phyloP scores from a whole-genome alignment of 2,329 filamentous ascomycete genomes.

The Trichoderma sp. region DNA sequence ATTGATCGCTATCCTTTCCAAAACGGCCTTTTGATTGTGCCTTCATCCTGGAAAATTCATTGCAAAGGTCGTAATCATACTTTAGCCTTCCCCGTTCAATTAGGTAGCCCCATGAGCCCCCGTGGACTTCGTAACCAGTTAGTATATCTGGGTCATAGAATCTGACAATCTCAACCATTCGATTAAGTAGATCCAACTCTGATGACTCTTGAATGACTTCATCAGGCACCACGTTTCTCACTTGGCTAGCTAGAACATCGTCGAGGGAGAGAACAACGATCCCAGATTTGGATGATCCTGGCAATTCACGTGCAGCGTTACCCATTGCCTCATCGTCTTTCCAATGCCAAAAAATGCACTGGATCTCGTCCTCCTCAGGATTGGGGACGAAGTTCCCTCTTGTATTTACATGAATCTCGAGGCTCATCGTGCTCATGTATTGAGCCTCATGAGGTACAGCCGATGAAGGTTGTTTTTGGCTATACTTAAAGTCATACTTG shows the following conservation, averaged over 20 bases:
- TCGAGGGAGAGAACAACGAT: slow-evolving; percentile 71
- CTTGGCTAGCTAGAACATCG: slow-evolving; percentile 57
- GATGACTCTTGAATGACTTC: slow-evolving; percentile 73
- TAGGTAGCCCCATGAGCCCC: slow-evolving; percentile 91
- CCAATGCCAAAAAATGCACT: slow-evolving; percentile 87
- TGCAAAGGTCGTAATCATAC: slow-evolving; percentile 87
- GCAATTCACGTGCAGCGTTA: slow-evolving; percentile 40
- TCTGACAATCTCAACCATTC: slow-evolving; percentile 85
- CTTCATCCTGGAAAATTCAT: slow-evolving; percentile 89
- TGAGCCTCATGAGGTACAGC: slow-evolving; percentile 81
- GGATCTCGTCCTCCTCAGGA: slow-evolving; percentile 85
- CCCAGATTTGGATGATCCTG: slow-evolving; percentile 59
- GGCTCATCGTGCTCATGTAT: slow-evolving; percentile 95
- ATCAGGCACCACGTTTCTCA: slow-evolving; percentile 61
- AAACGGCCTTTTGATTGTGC: slow-evolving; percentile 79
- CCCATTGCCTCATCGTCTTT: slow-evolving; percentile 67
- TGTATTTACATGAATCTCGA: slow-evolving; percentile 91
- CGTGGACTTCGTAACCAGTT: slow-evolving; percentile 93
- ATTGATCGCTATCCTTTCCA: slow-evolving; percentile 82
- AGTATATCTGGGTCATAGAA: slow-evolving; percentile 86
- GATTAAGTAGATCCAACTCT: slow-evolving; percentile 81
- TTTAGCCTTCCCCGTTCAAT: slow-evolving; percentile 84
- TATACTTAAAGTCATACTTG: slow-evolving; percentile 81
- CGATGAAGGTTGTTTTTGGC: slow-evolving; percentile 71
- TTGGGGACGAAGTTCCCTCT: slow-evolving; percentile 80